These are phyloP conservation scores for Pascua sp. DNA, from an alignment of 1,284 basidiomycete genomes.

Conservation along the genomic window DNA sequence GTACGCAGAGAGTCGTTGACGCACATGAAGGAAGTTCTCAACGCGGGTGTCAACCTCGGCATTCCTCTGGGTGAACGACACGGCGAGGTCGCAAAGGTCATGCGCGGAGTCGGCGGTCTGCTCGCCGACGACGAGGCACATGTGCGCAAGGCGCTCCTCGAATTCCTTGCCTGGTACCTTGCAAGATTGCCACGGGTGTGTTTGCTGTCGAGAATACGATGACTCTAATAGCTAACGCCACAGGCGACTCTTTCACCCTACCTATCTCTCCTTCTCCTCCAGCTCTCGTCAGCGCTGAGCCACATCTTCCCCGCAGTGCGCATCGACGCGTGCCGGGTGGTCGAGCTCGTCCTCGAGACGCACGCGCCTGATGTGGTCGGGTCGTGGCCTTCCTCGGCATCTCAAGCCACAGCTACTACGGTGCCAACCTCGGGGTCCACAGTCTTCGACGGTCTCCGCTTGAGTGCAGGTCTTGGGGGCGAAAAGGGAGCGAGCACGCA, in stretches of 20 bases:
- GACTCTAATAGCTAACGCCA: constrained; percentile 50
- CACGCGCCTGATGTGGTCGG: constrained; percentile 66
- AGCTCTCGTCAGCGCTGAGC: constrained; percentile 83
- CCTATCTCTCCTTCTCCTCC: constrained; percentile 69
- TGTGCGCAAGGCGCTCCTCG: constrained; percentile 51
- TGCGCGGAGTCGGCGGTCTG: constrained; percentile 66
- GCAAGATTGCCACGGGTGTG: constrained; percentile 55
- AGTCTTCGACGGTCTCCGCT: constrained; percentile 45
- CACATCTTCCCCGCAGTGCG: constrained; percentile 93
- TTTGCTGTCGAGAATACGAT: too few relatives aligned
- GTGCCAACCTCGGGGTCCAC: constrained; percentile 15
- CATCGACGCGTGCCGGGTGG: constrained; percentile 78
- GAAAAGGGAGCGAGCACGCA: constrained; percentile 39
- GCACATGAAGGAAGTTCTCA: constrained; percentile 75
- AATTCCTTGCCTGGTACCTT: constrained; percentile 65
- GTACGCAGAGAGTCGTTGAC: constrained; percentile 76
- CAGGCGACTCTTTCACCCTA: constrained; percentile 64
- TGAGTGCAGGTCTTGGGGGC: constrained; percentile 44
- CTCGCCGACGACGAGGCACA: constrained; percentile 68
- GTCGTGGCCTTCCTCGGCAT: constrained; percentile 58
- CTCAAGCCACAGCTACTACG: neutral
- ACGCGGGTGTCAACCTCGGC: constrained; percentile 61
- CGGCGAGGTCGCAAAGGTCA: constrained; percentile 59
- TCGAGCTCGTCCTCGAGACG: constrained; percentile 72
- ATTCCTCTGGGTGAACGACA: constrained; percentile 41